Evolutionary conservation across 345 rosid genomes (phyloP).

Genomic region (Aquilaria malaccensis): DNA sequence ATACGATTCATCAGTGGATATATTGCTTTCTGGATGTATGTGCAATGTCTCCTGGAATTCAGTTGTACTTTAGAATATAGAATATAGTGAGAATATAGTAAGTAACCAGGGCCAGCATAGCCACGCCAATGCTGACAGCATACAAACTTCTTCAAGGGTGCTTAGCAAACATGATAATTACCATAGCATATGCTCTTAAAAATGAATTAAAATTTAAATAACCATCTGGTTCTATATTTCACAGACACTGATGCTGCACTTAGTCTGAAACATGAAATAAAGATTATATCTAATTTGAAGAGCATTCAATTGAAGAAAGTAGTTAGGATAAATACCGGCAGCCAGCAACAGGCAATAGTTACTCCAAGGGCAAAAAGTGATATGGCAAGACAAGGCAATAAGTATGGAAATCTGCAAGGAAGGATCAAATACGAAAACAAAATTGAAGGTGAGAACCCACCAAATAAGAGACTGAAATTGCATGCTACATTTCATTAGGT

Average conservation of each 20-base stretch:
- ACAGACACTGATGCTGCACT: no score
- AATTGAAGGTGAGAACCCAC: not conserved
- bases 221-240: no score
- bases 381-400: slow-evolving; percentile 61
- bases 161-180: no score
- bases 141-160: not conserved
- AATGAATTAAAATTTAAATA: no score
- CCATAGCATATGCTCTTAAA: no score
- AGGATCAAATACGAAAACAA: not conserved
- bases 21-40: slow-evolving; percentile 29
- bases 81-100: not conserved
- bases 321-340: slow-evolving; percentile 46
- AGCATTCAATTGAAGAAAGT: not conserved
- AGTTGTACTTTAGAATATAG: slow-evolving; percentile 1
- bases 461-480: not conserved
- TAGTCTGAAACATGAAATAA: not conserved
- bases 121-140: not conserved
- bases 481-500: not conserved
- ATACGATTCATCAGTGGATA: slow-evolving; percentile 19
- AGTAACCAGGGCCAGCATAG: not conserved
- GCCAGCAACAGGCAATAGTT: slow-evolving; percentile 44
- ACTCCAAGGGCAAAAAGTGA: slow-evolving; percentile 58
- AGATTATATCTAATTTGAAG: not conserved
- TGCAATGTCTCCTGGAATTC: slow-evolving; percentile 67
- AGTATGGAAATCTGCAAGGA: slow-evolving; percentile 71